phyloP scores from a whole-genome alignment of 2,329 filamentous ascomycete species.

The Cladophialophora chaetospira region DNA sequence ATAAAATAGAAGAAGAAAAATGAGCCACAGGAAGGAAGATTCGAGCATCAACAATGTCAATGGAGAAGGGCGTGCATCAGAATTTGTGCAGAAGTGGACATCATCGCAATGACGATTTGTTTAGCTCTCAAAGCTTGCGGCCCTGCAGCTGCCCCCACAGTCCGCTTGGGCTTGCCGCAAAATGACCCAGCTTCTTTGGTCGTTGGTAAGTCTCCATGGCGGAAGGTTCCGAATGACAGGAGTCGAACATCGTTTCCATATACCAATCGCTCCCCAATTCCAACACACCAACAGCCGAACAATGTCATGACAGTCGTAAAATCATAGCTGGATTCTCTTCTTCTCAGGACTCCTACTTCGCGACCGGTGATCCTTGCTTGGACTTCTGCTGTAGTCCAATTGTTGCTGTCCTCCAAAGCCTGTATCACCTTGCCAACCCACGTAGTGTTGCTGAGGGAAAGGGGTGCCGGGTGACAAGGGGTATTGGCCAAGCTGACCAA shows the following conservation, averaged over 20 bases:
- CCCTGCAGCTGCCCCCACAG: background rate
- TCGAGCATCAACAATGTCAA: background rate
- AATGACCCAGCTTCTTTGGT: background rate
- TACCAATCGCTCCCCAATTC: background rate
- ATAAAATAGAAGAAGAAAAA: background rate
- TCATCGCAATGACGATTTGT: background rate
- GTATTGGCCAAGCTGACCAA: constrained; percentile 23
- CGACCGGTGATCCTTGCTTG: constrained; percentile 32
- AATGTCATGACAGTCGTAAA: background rate
- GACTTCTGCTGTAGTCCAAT: constrained; percentile 32
- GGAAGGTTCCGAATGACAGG: background rate
- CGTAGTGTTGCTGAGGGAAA: constrained; percentile 27
- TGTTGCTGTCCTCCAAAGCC: constrained; percentile 21
- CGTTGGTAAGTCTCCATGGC: background rate
- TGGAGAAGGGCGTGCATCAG: background rate
- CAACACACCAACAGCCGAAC: background rate
- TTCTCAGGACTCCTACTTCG: constrained; percentile 33
- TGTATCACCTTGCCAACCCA: constrained; percentile 27
- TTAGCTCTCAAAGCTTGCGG: background rate
- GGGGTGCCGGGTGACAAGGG: constrained; percentile 21
- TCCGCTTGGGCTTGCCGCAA: too few relatives aligned
- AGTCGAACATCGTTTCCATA: background rate
- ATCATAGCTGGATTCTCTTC: constrained; percentile 20
- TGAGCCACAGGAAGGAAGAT: background rate
- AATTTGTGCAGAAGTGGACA: background rate